Evolutionary conservation across 2,329 filamentous ascomycete species (phyloP).

Genomic region (Xylaria sp.): DNA sequence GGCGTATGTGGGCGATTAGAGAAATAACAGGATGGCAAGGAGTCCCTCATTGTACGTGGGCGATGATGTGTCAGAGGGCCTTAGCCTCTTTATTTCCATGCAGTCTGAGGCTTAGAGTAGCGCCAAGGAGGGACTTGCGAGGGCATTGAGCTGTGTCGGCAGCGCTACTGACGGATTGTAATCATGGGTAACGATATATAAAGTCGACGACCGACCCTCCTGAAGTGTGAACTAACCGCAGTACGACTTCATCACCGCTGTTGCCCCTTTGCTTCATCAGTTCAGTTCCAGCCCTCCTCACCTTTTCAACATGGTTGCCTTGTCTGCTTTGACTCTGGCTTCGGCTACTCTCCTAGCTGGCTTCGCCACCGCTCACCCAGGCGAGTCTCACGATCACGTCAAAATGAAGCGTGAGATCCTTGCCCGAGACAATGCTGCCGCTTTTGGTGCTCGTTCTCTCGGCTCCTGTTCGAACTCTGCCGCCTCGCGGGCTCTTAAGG

Average conservation of each 20-base stretch:
- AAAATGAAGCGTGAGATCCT: constrained; percentile 51
- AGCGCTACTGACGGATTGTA: neutral
- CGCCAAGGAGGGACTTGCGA: neutral
- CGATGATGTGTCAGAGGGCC: constrained; percentile 26
- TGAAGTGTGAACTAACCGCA: neutral
- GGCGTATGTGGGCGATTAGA: constrained; percentile 1
- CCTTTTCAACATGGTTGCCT: constrained; percentile 41
- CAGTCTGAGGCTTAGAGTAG: constrained; percentile 8
- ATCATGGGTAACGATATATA: constrained; percentile 14
- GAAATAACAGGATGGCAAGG: constrained; percentile 2
- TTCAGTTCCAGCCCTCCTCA: neutral
- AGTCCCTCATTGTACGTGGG: constrained; percentile 20
- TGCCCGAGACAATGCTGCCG: constrained; percentile 50
- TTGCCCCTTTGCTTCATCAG: neutral
- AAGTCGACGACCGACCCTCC: neutral
- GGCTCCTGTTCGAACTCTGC: constrained; percentile 54
- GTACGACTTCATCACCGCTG: neutral
- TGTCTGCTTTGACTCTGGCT: constrained; percentile 40
- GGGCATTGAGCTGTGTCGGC: neutral
- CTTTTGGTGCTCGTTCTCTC: constrained; percentile 52
- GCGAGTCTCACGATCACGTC: constrained; percentile 47
- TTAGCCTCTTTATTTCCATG: constrained; percentile 9
- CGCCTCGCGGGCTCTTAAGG: constrained; percentile 53
- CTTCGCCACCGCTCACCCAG: constrained; percentile 48
- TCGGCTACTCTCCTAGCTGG: constrained; percentile 42